phyloP scores from a whole-genome alignment of 371 early-diverging fungal species.

The Rhizopus arrhizus region DNA sequence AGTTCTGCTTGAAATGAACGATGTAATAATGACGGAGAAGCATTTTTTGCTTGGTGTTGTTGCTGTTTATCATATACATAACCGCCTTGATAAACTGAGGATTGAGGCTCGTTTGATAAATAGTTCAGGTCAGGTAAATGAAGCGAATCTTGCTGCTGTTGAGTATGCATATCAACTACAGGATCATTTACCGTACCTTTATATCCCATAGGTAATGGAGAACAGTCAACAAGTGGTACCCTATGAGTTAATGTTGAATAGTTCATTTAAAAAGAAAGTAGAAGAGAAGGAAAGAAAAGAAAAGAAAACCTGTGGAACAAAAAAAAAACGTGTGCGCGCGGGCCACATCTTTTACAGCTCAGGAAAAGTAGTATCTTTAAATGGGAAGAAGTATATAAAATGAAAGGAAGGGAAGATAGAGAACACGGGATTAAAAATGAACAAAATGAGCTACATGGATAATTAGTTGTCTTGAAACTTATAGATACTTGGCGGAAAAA shows the following conservation, averaged over 20 bases:
- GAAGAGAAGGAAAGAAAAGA: too few relatives aligned
- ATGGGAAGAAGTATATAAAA: too few relatives aligned
- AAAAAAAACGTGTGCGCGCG: too few relatives aligned
- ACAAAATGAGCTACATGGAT: too few relatives aligned
- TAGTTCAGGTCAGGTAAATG: conserved; percentile 13
- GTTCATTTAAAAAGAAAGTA: conserved; percentile 3
- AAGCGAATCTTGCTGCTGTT: conserved; percentile 5
- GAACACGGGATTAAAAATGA: too few relatives aligned
- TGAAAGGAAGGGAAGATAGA: too few relatives aligned
- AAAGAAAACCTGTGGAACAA: too few relatives aligned
- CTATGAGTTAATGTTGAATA: conserved; percentile 7
- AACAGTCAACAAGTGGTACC: neutral
- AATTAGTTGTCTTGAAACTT: too few relatives aligned
- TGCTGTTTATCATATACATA: neutral
- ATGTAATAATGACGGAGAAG: neutral
- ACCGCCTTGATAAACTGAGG: neutral
- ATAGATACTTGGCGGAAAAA: too few relatives aligned
- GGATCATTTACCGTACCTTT: conserved; percentile 16
- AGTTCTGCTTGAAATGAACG: neutral
- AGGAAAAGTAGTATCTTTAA: too few relatives aligned
- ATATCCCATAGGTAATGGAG: conserved; percentile 19
- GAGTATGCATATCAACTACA: conserved; percentile 15
- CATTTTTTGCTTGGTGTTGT: neutral
- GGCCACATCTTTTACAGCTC: too few relatives aligned
- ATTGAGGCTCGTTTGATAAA: conserved; percentile 1